These are phyloP conservation scores for Trypanosoma vivax DNA, from an alignment of 208 protist species.

Conservation along the genomic window DNA sequence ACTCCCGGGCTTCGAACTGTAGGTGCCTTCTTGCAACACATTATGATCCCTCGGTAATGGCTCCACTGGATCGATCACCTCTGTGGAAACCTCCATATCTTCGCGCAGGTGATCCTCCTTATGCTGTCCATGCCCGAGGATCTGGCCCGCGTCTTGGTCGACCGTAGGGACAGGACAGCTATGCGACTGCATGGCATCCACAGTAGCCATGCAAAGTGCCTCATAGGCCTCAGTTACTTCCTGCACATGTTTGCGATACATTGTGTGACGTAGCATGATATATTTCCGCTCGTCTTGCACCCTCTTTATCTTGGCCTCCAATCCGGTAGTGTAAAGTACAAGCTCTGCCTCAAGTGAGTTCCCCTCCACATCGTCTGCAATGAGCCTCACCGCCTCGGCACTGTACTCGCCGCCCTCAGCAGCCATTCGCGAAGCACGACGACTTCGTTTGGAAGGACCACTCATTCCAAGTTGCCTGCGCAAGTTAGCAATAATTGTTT, in stretches of 20 bases:
- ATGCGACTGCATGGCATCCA: conserved; percentile 57
- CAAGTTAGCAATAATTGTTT: conserved; percentile 62
- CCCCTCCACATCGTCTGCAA: conserved; percentile 66
- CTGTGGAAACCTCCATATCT: not conserved
- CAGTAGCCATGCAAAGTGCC: conserved; percentile 31
- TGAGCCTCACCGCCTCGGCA: conserved; percentile 46
- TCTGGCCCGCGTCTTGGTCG: no score
- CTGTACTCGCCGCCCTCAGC: conserved; percentile 30
- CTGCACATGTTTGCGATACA: conserved; percentile 69
- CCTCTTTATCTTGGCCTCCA: conserved; percentile 38
- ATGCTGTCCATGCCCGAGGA: no score
- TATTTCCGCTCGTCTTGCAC: conserved; percentile 53
- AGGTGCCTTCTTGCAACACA: no score
- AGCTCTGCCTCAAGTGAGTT: conserved; percentile 62
- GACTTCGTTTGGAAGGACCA: conserved; percentile 17
- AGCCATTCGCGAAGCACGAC: not conserved
- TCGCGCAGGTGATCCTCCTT: not conserved
- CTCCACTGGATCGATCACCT: no score
- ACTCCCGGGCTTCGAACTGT: no score
- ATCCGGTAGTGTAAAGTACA: conserved; percentile 57
- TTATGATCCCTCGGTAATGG: no score
- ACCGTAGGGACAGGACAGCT: conserved; percentile 18
- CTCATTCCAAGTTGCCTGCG: conserved; percentile 57
- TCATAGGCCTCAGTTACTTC: conserved; percentile 30
- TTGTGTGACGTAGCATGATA: conserved; percentile 65